Conservation (phyloP, 148 eudicot species). For the Chenopodium quinoa region DNA sequence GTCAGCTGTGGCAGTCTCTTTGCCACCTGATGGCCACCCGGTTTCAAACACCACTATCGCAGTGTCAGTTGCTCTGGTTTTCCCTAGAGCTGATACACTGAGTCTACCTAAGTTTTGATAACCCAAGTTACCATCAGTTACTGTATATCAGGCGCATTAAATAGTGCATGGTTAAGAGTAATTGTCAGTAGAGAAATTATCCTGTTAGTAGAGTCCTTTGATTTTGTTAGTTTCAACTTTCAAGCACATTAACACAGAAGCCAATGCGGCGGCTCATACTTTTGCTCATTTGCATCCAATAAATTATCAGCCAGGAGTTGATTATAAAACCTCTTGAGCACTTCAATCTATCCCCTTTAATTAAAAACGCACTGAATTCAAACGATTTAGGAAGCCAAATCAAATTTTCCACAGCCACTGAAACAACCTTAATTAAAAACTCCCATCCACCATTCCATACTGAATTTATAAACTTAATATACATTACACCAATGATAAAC, state of each 20-base stretch:
- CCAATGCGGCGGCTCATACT: too few species aligned
- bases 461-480: neutral
- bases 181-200: too few species aligned
- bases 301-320: too few species aligned
- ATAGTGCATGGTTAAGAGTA: too few species aligned
- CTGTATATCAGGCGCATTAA: too few species aligned
- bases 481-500: neutral
- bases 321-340: too few species aligned
- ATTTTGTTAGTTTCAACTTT: too few species aligned
- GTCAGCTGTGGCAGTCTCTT: slow-evolving; percentile 1
- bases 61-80: slow-evolving; percentile 20
- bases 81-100: slow-evolving; percentile 33
- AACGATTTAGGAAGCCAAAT: slow-evolving; percentile 22
- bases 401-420: slow-evolving; percentile 31
- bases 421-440: slow-evolving; percentile 4
- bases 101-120: slow-evolving; percentile 19
- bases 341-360: too few species aligned
- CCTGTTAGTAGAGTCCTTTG: too few species aligned
- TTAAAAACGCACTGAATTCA: slow-evolving; percentile 4
- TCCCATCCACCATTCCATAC: slow-evolving; percentile 5
- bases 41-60: slow-evolving; percentile 33
- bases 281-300: too few species aligned
- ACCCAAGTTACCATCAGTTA: too few species aligned
- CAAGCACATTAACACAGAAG: too few species aligned
- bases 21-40: slow-evolving; percentile 18